Percentiles rank a stretch among this genome's conserved stretches.
Conservation (phyloP, 1,284 basidiomycete species). For the Leccinum subrobustum region DNA sequence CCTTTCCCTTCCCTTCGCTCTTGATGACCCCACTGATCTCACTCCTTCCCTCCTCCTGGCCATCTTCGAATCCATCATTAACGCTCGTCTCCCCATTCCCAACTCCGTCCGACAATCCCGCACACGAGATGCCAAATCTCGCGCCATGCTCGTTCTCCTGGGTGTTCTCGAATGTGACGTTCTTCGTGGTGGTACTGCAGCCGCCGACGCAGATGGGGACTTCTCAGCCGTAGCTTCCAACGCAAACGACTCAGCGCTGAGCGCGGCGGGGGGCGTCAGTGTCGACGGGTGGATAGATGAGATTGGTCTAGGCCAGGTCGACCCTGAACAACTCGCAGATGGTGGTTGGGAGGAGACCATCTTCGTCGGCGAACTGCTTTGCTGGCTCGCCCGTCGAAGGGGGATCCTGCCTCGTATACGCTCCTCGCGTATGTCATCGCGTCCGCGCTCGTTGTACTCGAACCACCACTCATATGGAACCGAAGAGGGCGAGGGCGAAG, state of each 20-base stretch:
- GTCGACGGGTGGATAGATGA: constrained; percentile 40
- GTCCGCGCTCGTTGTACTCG: constrained; percentile 21
- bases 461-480: constrained; percentile 23
- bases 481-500: constrained; percentile 19
- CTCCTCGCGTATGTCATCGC: constrained; percentile 7
- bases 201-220: constrained; percentile 3
- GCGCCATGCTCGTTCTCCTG: constrained; percentile 76
- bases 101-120: constrained; percentile 40
- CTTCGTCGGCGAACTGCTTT: constrained; percentile 60
- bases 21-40: constrained; percentile 25
- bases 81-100: constrained; percentile 47
- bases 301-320: constrained; percentile 60
- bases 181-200: constrained; percentile 37
- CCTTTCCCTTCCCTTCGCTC: constrained; percentile 50
- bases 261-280: constrained; percentile 24
- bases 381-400: constrained; percentile 55
- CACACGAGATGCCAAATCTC: constrained; percentile 40
- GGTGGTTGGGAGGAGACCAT: constrained; percentile 64
- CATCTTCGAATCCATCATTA: constrained; percentile 52
- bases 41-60: not conserved
- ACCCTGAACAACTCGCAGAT: constrained; percentile 58
- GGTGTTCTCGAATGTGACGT: constrained; percentile 73
- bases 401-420: constrained; percentile 36
- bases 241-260: constrained; percentile 18
- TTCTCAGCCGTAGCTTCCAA: constrained; percentile 8